Conservation (phyloP, 192 early-diverging fungal genomes). For the Backusella australiensis region DNA sequence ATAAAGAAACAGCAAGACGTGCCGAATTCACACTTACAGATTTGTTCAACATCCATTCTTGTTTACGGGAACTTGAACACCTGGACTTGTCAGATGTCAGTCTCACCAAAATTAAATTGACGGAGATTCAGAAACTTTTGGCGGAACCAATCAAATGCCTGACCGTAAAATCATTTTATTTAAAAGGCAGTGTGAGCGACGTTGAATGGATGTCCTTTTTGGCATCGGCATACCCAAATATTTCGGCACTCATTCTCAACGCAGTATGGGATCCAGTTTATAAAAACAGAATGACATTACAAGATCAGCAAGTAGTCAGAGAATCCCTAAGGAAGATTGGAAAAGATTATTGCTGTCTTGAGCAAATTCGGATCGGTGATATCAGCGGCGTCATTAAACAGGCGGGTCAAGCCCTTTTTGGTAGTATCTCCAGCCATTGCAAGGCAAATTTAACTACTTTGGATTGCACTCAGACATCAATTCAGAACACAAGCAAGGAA, state of each 20-base stretch:
- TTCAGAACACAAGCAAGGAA: neutral
- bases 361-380: neutral
- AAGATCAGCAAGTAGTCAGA: neutral
- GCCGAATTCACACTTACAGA: neutral
- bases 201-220: neutral
- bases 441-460: neutral
- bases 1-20: neutral
- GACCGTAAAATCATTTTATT: neutral
- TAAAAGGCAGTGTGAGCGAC: neutral
- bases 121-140: neutral
- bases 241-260: neutral
- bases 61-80: neutral
- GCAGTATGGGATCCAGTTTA: neutral
- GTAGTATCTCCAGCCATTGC: neutral
- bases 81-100: slow-evolving; percentile 1
- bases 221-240: neutral
- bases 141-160: neutral
- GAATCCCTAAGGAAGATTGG: neutral
- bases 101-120: neutral
- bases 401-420: neutral
- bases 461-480: neutral
- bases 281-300: neutral
- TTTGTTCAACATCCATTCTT: neutral
- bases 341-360: neutral
- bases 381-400: neutral